Conservation (phyloP, 805 yeast genomes). For the Saccharomycopsis fodiens region DNA sequence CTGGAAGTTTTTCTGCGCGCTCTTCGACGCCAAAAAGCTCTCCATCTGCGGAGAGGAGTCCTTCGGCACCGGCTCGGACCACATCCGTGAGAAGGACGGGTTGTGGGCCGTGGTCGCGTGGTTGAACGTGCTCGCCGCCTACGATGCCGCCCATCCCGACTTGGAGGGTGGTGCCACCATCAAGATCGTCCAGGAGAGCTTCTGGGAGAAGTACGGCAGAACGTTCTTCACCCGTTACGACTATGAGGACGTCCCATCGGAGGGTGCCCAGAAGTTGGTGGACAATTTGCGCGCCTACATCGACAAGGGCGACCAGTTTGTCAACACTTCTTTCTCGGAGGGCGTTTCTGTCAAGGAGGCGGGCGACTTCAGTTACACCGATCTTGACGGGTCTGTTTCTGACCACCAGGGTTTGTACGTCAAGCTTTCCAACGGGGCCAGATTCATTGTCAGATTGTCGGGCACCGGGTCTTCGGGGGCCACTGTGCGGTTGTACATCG, state of each 20-base stretch:
- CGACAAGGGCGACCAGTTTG: constrained; percentile 29
- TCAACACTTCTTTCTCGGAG: constrained; percentile 46
- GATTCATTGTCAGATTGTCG: constrained; percentile 84
- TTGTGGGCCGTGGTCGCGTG: constrained; percentile 97
- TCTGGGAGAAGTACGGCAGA: constrained; percentile 91
- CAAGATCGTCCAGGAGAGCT: constrained; percentile 68
- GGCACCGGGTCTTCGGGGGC: constrained; percentile 99
- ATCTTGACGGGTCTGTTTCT: constrained; percentile 88
- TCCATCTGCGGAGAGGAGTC: constrained; percentile 98
- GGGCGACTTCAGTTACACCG: constrained; percentile 88
- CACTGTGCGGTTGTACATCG: constrained; percentile 86
- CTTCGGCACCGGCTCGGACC: constrained; percentile 94
- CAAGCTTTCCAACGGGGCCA: constrained; percentile 71
- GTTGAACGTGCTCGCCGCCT: constrained; percentile 90
- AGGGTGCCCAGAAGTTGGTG: constrained; percentile 67
- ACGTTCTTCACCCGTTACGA: constrained; percentile 97
- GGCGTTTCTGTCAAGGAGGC: constrained; percentile 60
- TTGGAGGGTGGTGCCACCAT: constrained; percentile 52
- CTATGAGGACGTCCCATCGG: constrained; percentile 73
- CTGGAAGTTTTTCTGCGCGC: constrained; percentile 96
- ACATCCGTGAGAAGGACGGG: constrained; percentile 96
- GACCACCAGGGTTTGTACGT: constrained; percentile 81
- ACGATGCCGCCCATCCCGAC: constrained; percentile 52
- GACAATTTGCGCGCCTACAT: constrained; percentile 39
- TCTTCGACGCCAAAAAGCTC: constrained; percentile 86